Conservation (phyloP, 805 yeast genomes). For the Spathaspora gorwiae region DNA sequence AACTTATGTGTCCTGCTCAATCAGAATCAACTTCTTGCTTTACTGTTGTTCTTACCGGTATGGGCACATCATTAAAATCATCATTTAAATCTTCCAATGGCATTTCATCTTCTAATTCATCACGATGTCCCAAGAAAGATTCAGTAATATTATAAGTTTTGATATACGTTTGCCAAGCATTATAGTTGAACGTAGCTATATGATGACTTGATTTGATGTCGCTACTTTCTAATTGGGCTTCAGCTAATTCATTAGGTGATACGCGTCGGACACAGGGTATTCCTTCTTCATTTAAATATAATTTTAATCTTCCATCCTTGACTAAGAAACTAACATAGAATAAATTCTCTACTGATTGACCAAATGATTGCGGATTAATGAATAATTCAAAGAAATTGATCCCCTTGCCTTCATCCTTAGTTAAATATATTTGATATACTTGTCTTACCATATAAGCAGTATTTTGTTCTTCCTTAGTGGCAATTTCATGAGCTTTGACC, state of each 20-base stretch:
- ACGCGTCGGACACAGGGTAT: conserved; percentile 41
- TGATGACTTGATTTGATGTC: conserved; percentile 50
- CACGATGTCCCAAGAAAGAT: conserved; percentile 47
- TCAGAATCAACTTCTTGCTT: too few relatives aligned
- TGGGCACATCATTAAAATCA: not conserved
- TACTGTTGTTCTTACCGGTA: not conserved
- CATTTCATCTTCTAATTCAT: conserved; percentile 22
- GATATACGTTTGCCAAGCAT: conserved; percentile 60
- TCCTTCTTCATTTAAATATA: conserved; percentile 48
- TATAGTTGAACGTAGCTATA: conserved; percentile 65
- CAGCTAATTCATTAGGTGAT: conserved; percentile 14
- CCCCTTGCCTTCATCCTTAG: conserved; percentile 18
- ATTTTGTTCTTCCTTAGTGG: conserved; percentile 48
- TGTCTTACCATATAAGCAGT: conserved; percentile 61
- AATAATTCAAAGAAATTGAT: conserved; percentile 63
- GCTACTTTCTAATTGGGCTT: conserved; percentile 15
- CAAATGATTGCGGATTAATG: conserved; percentile 70
- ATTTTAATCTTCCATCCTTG: conserved; percentile 59
- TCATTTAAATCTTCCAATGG: conserved; percentile 12
- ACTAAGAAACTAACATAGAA: conserved; percentile 79
- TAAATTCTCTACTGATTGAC: conserved; percentile 78
- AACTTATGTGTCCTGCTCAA: not conserved
- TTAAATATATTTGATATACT: conserved; percentile 41
- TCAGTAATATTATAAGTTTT: conserved; percentile 51
- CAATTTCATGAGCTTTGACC: conserved; percentile 49